Conservation (phyloP, 2,329 filamentous ascomycete species). For the Zymoseptoria ardabiliae region DNA sequence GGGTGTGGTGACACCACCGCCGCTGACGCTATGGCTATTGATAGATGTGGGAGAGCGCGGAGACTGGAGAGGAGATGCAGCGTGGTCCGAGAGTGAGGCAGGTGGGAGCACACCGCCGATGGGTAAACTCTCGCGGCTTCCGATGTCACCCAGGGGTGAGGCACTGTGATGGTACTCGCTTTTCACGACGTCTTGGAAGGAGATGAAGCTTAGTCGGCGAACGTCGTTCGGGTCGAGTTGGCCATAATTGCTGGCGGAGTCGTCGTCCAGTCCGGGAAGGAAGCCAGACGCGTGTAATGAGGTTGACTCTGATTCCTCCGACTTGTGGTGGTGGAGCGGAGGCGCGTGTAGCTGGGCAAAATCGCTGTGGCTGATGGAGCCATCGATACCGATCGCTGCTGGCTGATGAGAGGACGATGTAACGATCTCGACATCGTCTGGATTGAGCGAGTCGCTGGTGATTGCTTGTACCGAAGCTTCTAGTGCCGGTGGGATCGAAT, state of each 20-base stretch:
- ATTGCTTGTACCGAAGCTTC: conserved; percentile 89
- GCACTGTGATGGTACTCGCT: conserved; percentile 53
- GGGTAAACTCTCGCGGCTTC: conserved; percentile 63
- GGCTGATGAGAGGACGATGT: conserved; percentile 80
- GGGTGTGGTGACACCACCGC: conserved; percentile 20
- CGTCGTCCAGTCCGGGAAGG: conserved; percentile 53
- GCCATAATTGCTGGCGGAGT: conserved; percentile 67
- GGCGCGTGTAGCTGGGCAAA: conserved; percentile 19
- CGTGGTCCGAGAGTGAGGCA: conserved; percentile 46
- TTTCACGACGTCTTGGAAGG: conserved; percentile 91
- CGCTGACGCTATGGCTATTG: conserved; percentile 11
- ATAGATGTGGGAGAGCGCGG: conserved; percentile 40
- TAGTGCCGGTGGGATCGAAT: conserved; percentile 84
- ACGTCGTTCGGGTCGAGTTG: conserved; percentile 71
- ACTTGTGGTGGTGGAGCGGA: conserved; percentile 7
- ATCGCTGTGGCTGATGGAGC: conserved; percentile 24
- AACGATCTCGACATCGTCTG: conserved; percentile 86
- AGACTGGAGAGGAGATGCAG: conserved; percentile 72
- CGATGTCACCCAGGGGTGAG: conserved; percentile 40
- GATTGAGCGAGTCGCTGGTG: conserved; percentile 75
- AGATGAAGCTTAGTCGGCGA: conserved; percentile 85
- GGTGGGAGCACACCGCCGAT: conserved; percentile 12
- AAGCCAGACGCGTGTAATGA: conserved; percentile 80
- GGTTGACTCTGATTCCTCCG: conserved; percentile 32
- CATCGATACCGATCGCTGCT: conserved; percentile 54